Evolutionary conservation across 257 asterid genomes (phyloP).

Genomic region (Solanum virginianum): DNA sequence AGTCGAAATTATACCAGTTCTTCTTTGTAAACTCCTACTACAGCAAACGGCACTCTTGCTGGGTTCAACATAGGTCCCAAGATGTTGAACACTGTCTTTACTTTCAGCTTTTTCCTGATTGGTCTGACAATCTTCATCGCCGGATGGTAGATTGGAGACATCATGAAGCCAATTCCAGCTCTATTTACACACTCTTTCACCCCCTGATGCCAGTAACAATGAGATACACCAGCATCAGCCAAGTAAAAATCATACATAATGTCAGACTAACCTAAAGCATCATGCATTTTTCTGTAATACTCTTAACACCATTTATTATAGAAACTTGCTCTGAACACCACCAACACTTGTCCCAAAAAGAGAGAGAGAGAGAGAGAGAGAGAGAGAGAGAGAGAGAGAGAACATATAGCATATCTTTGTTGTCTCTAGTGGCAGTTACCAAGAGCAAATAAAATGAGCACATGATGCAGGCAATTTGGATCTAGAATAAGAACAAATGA

Average conservation of each 20-base stretch:
- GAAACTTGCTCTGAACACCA: neutral
- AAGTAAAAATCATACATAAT: neutral
- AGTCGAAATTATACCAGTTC: conserved; percentile 30
- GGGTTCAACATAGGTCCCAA: conserved; percentile 85
- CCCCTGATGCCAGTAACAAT: conserved; percentile 25
- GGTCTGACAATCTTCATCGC: conserved; percentile 77
- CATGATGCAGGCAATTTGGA: neutral
- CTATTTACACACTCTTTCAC: conserved; percentile 43
- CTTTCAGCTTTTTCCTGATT: conserved; percentile 55
- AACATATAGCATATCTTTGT: neutral
- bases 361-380: neutral
- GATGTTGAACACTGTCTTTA: conserved; percentile 71
- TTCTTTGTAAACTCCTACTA: conserved; percentile 72
- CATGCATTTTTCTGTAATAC: neutral
- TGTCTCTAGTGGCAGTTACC: neutral
- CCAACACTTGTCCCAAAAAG: neutral
- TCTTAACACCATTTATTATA: neutral
- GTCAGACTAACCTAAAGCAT: neutral
- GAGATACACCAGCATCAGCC: neutral
- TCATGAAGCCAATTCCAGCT: conserved; percentile 83
- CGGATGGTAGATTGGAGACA: conserved; percentile 81
- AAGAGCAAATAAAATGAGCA: neutral
- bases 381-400: neutral
- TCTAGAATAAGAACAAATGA: neutral
- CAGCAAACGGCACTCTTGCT: conserved; percentile 63